A percentile compares a stretch with the other conserved stretches of the same genome.
These are phyloP conservation scores for Rhynchospora pubera DNA, from an alignment of 176 grass and related monocot species.

Conservation along the genomic window DNA sequence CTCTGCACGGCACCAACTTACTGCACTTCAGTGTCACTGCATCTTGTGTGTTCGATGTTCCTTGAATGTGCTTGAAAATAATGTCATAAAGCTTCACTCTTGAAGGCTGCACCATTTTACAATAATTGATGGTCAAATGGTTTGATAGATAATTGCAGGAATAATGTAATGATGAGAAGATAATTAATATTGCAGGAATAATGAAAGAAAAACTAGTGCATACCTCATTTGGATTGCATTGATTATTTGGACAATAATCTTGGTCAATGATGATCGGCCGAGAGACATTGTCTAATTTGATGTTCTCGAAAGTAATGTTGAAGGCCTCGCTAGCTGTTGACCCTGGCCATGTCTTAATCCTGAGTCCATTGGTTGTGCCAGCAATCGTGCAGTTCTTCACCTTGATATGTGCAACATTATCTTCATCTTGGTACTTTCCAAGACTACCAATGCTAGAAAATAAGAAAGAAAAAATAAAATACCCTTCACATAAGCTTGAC, in stretches of 20 bases:
- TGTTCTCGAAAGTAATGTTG: constrained; percentile 33
- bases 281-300: constrained; percentile 32
- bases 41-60: constrained; percentile 10
- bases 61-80: constrained; percentile 21
- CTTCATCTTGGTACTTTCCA: constrained; percentile 34
- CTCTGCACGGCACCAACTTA: constrained; percentile 12
- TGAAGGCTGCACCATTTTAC: constrained; percentile 29
- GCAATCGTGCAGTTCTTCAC: constrained; percentile 34
- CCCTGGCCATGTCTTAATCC: constrained; percentile 47
- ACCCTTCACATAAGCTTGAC: neutral
- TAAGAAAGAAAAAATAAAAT: neutral
- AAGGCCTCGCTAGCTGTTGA: constrained; percentile 23
- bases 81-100: constrained; percentile 30
- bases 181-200: neutral
- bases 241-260: constrained; percentile 22
- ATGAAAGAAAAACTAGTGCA: neutral
- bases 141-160: neutral
- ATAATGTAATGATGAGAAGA: neutral
- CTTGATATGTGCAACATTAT: constrained; percentile 24
- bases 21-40: constrained; percentile 31
- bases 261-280: constrained; percentile 38
- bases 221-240: constrained; percentile 26
- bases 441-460: constrained; percentile 32
- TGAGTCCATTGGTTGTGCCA: constrained; percentile 30
- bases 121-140: neutral